Base-by-base conservation (phyloP, 495 filamentous ascomycete species). In the Podospora comata region DNA sequence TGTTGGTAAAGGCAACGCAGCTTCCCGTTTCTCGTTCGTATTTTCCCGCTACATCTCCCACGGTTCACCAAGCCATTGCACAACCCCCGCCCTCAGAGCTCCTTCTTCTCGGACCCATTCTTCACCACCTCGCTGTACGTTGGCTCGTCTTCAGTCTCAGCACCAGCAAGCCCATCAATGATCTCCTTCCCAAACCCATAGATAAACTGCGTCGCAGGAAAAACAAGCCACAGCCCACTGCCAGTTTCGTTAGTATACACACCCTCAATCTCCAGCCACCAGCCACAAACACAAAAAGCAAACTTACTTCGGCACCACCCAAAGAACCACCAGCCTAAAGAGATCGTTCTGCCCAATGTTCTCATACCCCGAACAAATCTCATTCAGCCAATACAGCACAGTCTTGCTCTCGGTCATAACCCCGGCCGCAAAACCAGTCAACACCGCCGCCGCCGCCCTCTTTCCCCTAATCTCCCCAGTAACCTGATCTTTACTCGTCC, bases 321-420 rank as follows among this genome's bases (percentile, higher is more conserved):
- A 96, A 5, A 90, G 68, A 28, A 89, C 78, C 53, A 93, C 67
- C 32, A 95, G 76, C 27, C 84, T 81, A 7, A 72, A 66, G 19
- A 79, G 56, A 63, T 79, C 78, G 71, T 96, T 96, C 69, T 96
- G 93, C 3, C 91, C 90, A 67, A 94, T 90, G 70, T 94, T 90
- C 54, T 85, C 83, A 71, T 90, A 97, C 48, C 86, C 90, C 5
- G 90, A 91, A 77, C 85, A 94, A 58, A 85, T 82, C 77, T 96
- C 93, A 70, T 91, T 91, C 39, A 94, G 74, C 87, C 86, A 90
- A 73, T 97, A 98, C 18, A 98, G 79, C 65, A 91, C 73, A 18
- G 94, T 97, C 86, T 97, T 97, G 78, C 88, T 90, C 1, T 95
- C 72, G 2, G 94, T 97, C 90, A 95, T 91, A 3, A 93, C 82